phyloP scores from a whole-genome alignment of 2,329 filamentous ascomycete genomes.

The Alternaria sp. region DNA sequence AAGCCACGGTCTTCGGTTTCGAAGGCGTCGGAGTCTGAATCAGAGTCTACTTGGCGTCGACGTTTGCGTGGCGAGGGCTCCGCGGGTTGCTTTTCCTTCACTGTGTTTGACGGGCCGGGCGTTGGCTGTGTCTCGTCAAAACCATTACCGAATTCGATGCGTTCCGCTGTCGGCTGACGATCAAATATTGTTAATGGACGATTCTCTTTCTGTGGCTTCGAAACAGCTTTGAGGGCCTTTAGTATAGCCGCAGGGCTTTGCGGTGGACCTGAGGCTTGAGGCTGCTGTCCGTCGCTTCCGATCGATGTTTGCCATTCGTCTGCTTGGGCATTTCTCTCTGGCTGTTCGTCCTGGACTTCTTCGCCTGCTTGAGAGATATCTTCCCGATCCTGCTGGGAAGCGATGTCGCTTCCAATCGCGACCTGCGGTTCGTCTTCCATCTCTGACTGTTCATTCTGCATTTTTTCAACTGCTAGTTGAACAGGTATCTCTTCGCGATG shows the following conservation, averaged over 20 bases:
- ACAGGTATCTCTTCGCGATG: constrained; percentile 15
- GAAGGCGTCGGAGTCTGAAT: constrained; percentile 56
- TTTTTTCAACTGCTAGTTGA: constrained; percentile 15
- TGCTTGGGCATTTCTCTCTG: not conserved
- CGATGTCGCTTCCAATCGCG: constrained; percentile 10
- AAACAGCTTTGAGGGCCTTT: constrained; percentile 29
- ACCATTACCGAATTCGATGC: constrained; percentile 52
- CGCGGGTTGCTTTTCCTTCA: constrained; percentile 42
- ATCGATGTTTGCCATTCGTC: constrained; percentile 4
- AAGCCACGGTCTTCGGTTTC: constrained; percentile 51
- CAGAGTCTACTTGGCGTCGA: constrained; percentile 35
- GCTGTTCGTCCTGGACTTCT: not conserved
- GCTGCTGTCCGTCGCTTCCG: constrained; percentile 10
- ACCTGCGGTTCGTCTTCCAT: constrained; percentile 20
- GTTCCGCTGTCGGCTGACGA: constrained; percentile 50
- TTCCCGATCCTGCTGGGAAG: not conserved
- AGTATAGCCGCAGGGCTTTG: constrained; percentile 34
- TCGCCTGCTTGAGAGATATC: not conserved
- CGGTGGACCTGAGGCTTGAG: constrained; percentile 28
- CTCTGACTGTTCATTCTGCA: constrained; percentile 8
- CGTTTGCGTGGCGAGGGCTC: constrained; percentile 38
- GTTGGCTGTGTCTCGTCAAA: constrained; percentile 43
- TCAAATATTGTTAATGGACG: constrained; percentile 50
- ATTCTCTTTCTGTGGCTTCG: constrained; percentile 48
- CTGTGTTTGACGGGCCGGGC: constrained; percentile 33